These are phyloP conservation scores for Globisporangium acanthophoron DNA, from an alignment of 352 stramenopile genomes.

Conservation along the genomic window DNA sequence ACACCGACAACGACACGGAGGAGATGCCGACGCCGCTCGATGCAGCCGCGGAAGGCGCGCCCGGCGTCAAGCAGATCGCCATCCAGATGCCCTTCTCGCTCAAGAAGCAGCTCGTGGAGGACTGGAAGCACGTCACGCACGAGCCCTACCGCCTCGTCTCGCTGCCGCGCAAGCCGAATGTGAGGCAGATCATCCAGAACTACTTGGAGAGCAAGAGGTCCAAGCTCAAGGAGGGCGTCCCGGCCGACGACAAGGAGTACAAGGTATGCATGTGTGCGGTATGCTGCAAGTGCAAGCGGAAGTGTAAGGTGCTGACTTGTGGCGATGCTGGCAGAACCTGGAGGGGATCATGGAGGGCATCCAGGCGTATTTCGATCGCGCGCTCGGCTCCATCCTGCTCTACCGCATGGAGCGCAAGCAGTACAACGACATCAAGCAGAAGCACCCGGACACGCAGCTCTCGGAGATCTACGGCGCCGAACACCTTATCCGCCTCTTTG, in stretches of 20 bases:
- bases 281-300: neutral
- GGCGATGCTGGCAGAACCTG: slow-evolving; percentile 38
- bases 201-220: slow-evolving; percentile 74
- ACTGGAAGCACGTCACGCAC: slow-evolving; percentile 88
- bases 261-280: slow-evolving; percentile 26
- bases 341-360: slow-evolving; percentile 82
- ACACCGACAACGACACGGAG: slow-evolving; percentile 61
- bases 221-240: slow-evolving; percentile 51
- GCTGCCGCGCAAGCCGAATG: slow-evolving; percentile 74
- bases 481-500: slow-evolving; percentile 88
- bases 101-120: slow-evolving; percentile 90
- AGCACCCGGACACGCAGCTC: slow-evolving; percentile 49
- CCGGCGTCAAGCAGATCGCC: slow-evolving; percentile 37
- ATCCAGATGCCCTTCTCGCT: slow-evolving; percentile 89
- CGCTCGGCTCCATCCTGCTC: slow-evolving; percentile 86
- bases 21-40: slow-evolving; percentile 32
- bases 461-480: slow-evolving; percentile 92
- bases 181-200: slow-evolving; percentile 73
- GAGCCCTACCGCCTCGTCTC: slow-evolving; percentile 73
- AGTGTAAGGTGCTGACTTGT: neutral
- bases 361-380: slow-evolving; percentile 86
- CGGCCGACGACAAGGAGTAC: slow-evolving; percentile 63
- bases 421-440: slow-evolving; percentile 75
- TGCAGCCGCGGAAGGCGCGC: slow-evolving; percentile 5
- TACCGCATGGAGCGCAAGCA: slow-evolving; percentile 89